These are phyloP conservation scores for Aspergillus pseudonomiae DNA, from an alignment of 2,329 filamentous ascomycete genomes.

Conservation along the genomic window DNA sequence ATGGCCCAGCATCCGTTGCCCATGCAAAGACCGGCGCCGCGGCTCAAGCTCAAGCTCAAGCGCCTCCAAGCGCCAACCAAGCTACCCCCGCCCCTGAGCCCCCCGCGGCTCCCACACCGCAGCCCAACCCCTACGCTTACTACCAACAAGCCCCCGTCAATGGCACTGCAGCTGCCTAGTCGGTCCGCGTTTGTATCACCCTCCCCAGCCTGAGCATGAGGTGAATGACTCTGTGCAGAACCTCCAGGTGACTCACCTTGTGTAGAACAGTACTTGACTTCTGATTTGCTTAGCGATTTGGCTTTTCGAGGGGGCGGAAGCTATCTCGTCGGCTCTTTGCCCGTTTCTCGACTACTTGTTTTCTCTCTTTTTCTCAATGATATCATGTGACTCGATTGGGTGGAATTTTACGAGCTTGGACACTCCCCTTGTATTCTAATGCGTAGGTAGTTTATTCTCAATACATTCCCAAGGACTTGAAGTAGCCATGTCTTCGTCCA, in stretches of 20 bases:
- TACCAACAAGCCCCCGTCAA: constrained; percentile 36
- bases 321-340: constrained; percentile 8
- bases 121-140: constrained; percentile 32
- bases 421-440: constrained; percentile 35
- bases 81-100: constrained; percentile 2
- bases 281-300: constrained; percentile 30
- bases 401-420: constrained; percentile 28
- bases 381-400: constrained; percentile 26
- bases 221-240: constrained; percentile 10
- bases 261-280: constrained; percentile 23
- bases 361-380: constrained; percentile 15
- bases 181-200: not conserved
- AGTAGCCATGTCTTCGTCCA: not conserved
- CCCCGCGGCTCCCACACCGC: constrained; percentile 20
- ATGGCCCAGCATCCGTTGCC: constrained; percentile 60
- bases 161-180: constrained; percentile 25
- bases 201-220: constrained; percentile 6
- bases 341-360: constrained; percentile 13
- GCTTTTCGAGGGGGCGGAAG: constrained; percentile 16
- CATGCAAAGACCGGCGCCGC: constrained; percentile 34
- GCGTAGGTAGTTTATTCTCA: constrained; percentile 21
- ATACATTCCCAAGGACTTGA: not conserved
- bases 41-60: constrained; percentile 16
- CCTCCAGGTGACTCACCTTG: constrained; percentile 17
- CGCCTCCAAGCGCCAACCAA: constrained; percentile 1